A percentile compares a stretch with the other conserved stretches of the same genome.
phyloP scores from a whole-genome alignment of 371 early-diverging fungal genomes.

The Conidiobolus incongruus region DNA sequence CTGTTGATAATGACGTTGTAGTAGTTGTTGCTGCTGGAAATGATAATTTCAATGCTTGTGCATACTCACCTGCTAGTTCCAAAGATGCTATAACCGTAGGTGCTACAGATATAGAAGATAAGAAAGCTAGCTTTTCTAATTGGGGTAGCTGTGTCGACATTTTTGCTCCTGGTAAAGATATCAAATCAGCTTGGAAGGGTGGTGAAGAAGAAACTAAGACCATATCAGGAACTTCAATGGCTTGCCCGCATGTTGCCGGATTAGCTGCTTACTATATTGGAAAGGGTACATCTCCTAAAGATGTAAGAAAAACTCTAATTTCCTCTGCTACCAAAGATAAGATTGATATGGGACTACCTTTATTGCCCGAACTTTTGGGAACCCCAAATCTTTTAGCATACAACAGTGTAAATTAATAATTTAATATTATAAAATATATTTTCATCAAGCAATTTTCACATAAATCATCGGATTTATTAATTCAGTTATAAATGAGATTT shows the following conservation, averaged over 20 bases:
- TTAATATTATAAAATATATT: no score
- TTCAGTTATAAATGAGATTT: no score
- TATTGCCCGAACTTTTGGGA: no score
- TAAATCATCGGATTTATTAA: no score
- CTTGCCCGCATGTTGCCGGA: conserved; percentile 66
- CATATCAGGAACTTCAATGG: conserved; percentile 60
- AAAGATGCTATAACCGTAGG: conserved; percentile 38
- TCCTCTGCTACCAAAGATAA: conserved; percentile 34
- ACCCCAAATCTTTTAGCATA: no score
- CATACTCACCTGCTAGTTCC: conserved; percentile 33
- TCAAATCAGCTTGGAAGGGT: conserved; percentile 15
- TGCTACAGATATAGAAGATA: conserved; percentile 23
- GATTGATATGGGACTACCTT: no score
- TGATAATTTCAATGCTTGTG: conserved; percentile 27
- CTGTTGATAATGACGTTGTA: conserved; percentile 20
- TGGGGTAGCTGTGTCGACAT: conserved; percentile 45
- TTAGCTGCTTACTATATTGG: conserved; percentile 56
- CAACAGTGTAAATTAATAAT: no score
- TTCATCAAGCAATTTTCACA: no score
- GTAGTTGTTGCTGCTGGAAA: conserved; percentile 61
- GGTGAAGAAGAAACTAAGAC: conserved; percentile 27
- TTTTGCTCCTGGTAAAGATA: conserved; percentile 21
- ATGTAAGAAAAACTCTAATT: conserved; percentile 52
- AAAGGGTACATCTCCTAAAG: conserved; percentile 30
- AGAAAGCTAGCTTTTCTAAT: conserved; percentile 24